These are phyloP conservation scores for Mycena vitilis DNA, from an alignment of 768 basidiomycete genomes.

Conservation along the genomic window DNA sequence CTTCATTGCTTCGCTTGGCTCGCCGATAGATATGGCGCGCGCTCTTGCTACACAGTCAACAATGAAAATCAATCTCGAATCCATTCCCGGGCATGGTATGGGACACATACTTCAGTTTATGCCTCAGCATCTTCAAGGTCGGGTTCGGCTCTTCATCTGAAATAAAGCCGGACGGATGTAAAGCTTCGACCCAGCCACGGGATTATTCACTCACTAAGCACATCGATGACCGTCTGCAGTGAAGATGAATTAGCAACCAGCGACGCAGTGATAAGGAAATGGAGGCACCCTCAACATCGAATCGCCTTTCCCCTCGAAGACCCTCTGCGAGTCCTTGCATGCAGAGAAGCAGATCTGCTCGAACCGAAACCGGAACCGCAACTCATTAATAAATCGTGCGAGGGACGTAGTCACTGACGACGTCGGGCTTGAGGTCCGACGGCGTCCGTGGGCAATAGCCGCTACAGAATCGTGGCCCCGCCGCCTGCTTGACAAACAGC, in stretches of 20 bases:
- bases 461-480: constrained; percentile 7
- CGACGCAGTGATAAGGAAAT: background rate
- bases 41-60: no score
- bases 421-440: background rate
- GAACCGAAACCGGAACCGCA: background rate
- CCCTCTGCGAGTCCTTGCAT: constrained; percentile 14
- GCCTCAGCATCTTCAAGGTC: constrained; percentile 15
- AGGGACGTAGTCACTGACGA: no score
- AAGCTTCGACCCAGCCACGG: no score
- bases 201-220: background rate
- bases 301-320: background rate
- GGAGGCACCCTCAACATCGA: constrained; percentile 12
- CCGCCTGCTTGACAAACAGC: no score
- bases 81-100: no score
- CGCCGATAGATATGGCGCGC: no score
- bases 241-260: background rate
- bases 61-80: background rate
- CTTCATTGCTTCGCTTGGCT: no score
- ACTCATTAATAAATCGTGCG: background rate
- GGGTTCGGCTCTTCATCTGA: background rate
- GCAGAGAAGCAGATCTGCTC: constrained; percentile 17
- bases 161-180: no score
- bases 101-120: background rate
- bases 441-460: background rate
- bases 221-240: background rate